Evolutionary conservation across 2,329 filamentous ascomycete species (phyloP).

Genomic region (Aspergillus hiratsukae): DNA sequence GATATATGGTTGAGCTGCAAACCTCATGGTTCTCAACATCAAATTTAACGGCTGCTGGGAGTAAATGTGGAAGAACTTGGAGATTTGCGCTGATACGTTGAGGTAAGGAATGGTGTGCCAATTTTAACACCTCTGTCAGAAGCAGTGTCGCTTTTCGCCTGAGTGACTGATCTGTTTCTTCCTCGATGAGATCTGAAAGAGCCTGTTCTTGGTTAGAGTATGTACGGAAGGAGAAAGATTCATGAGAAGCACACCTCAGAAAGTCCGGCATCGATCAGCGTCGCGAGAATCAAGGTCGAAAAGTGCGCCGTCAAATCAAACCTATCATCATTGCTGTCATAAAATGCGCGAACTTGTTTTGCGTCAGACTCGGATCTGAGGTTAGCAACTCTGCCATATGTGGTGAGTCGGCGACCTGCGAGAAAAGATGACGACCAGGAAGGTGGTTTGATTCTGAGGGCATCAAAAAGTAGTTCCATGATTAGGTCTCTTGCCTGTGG

Average conservation of each 20-base stretch:
- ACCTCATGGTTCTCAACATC: conserved; percentile 68
- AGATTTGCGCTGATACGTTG: conserved; percentile 75
- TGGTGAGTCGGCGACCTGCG: conserved; percentile 85
- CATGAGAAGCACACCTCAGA: conserved; percentile 41
- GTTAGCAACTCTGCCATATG: conserved; percentile 89
- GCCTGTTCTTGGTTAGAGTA: conserved; percentile 31
- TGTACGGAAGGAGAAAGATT: not conserved
- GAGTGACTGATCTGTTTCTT: conserved; percentile 50
- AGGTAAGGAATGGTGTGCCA: conserved; percentile 81
- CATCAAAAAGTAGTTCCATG: conserved; percentile 79
- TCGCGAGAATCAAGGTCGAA: conserved; percentile 78
- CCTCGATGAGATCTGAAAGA: conserved; percentile 48
- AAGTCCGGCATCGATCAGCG: conserved; percentile 78
- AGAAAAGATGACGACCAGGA: conserved; percentile 95
- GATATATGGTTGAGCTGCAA: conserved; percentile 88
- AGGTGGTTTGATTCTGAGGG: conserved; percentile 83
- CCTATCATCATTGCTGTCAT: conserved; percentile 63
- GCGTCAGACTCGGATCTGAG: conserved; percentile 61
- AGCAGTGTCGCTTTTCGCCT: conserved; percentile 87
- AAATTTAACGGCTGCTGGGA: conserved; percentile 71
- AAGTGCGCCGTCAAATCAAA: conserved; percentile 88
- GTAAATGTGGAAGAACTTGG: conserved; percentile 81
- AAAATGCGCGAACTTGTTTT: conserved; percentile 49
- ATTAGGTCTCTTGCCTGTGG: conserved; percentile 66
- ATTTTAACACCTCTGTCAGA: conserved; percentile 84